Conservation (phyloP, 1,139 yeast species). For the Geotrichum australiense region DNA sequence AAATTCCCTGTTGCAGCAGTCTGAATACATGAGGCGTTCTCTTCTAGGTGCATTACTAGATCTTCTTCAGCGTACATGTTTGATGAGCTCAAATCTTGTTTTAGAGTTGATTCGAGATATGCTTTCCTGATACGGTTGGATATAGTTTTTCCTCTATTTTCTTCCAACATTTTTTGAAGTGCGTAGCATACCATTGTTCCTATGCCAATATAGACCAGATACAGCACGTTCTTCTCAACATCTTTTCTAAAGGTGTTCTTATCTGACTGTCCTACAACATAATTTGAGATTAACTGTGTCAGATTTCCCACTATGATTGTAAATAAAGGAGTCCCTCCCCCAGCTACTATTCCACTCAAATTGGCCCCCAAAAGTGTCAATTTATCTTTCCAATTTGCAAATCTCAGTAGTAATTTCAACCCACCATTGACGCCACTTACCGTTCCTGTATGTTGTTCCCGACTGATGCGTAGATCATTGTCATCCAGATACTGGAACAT, state of each 20-base stretch:
- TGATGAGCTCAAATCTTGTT: slow-evolving; percentile 41
- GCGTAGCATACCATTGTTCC: slow-evolving; percentile 33
- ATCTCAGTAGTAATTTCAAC: slow-evolving; percentile 22
- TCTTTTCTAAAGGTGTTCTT: slow-evolving; percentile 29
- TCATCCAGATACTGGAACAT: slow-evolving; percentile 1
- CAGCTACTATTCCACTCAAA: slow-evolving; percentile 32
- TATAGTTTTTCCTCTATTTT: slow-evolving; percentile 38
- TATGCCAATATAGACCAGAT: slow-evolving; percentile 36
- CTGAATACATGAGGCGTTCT: slow-evolving; percentile 39
- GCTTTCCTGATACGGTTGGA: slow-evolving; percentile 39
- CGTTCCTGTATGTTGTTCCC: background rate
- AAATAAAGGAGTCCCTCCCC: slow-evolving; percentile 37
- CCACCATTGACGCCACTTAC: background rate
- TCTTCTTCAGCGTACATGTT: slow-evolving; percentile 42
- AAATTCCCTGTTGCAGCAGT: slow-evolving; percentile 42
- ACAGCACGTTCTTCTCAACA: slow-evolving; percentile 33
- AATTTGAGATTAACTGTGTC: slow-evolving; percentile 35
- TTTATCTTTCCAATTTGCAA: slow-evolving; percentile 31
- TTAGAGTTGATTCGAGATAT: slow-evolving; percentile 36
- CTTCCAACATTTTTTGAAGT: slow-evolving; percentile 33
- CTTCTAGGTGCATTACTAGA: slow-evolving; percentile 39
- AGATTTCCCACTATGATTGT: slow-evolving; percentile 37
- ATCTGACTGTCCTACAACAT: slow-evolving; percentile 27
- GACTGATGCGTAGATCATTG: background rate
- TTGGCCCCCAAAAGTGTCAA: slow-evolving; percentile 28